Percentiles rank a stretch among this genome's conserved stretches.
Evolutionary conservation across 441 rosid species (phyloP).

Genomic region (Adansonia grandidieri): DNA sequence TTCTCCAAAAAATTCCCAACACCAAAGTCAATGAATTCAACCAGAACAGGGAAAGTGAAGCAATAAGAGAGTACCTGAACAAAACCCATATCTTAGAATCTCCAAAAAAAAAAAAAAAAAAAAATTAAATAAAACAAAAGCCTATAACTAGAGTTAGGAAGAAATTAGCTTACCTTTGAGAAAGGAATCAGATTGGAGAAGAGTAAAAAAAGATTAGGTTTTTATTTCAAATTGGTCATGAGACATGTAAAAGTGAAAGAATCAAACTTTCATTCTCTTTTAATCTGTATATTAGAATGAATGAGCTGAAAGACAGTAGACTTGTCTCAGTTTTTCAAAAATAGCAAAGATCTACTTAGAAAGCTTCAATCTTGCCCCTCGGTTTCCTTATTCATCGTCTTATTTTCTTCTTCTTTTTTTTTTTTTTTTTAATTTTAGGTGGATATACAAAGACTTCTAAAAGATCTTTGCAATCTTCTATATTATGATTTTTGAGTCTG

Average conservation of each 20-base stretch:
- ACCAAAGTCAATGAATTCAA: conserved; percentile 13
- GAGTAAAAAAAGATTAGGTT: neutral
- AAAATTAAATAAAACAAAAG: neutral
- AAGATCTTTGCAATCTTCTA: too few species aligned
- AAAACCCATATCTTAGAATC: conserved; percentile 3
- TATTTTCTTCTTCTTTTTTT: too few species aligned
- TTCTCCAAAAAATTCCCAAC: conserved; percentile 1
- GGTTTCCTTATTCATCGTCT: too few species aligned
- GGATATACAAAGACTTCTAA: too few species aligned
- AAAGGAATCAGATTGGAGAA: conserved; percentile 24
- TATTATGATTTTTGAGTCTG: too few species aligned
- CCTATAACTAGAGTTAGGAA: neutral
- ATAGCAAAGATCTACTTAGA: too few species aligned
- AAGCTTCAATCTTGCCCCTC: too few species aligned
- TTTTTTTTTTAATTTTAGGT: too few species aligned
- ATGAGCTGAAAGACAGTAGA: conserved; percentile 23
- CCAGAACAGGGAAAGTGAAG: conserved; percentile 28
- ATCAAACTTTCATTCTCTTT: conserved; percentile 15
- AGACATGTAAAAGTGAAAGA: neutral
- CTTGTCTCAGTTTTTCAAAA: neutral
- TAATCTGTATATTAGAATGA: conserved; percentile 10
- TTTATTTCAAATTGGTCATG: neutral
- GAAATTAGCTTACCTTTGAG: conserved; percentile 22
- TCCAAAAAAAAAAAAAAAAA: neutral
- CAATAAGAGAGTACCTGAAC: neutral